Base-by-base conservation (phyloP, 352 stramenopile species). In the Pythium sp. region DNA sequence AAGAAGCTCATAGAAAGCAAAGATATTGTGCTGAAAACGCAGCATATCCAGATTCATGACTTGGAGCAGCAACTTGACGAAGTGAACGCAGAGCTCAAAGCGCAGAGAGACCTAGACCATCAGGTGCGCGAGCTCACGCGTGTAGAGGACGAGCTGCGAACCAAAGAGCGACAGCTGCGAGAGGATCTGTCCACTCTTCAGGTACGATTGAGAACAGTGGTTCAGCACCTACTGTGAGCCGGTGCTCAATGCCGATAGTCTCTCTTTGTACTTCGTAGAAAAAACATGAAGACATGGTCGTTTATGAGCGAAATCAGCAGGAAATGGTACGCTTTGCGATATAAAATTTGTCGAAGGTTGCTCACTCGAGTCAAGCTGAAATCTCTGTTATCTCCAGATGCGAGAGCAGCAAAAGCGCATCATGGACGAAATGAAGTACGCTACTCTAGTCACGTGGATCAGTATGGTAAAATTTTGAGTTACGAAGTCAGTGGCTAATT, bases 371-470 rank as follows among this genome's bases (percentile, higher is more conserved):
- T 3, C 36, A 20, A 47, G 38, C 12, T 47, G 7, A 47, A 18
- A 18, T 6, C 38, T 47, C 38, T 20, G 14, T 18, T 5, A 6
- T 3, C 38, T 47, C 38, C 5, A 86, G 79, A 64, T 76, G 15
- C 76, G 79, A 71, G 62, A 75, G 20, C 78, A 87, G 41, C 81
- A 90, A 28, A 84, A 82, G 43, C 72, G 70, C 3, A 56, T 84
- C n/a, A 67, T 89, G 22, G 75, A 80, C 6, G 76, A 89, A n/a
- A 84, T 91, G 63, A 82, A 72, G 83, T 89, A 59, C 18, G 46
- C 11, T 34, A 32, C 15, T 26, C 24, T 26, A 26, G 24, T 26
- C 24, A 26, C 24, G 24, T 26, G 24, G 24, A 26, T 26, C 24
- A 26, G 24, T 26, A 26, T 26, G 24, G 1, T 26, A 26, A 26